Evolutionary conservation across 1,284 basidiomycete genomes (phyloP).

Genomic region (Papiliotrema flavescens): DNA sequence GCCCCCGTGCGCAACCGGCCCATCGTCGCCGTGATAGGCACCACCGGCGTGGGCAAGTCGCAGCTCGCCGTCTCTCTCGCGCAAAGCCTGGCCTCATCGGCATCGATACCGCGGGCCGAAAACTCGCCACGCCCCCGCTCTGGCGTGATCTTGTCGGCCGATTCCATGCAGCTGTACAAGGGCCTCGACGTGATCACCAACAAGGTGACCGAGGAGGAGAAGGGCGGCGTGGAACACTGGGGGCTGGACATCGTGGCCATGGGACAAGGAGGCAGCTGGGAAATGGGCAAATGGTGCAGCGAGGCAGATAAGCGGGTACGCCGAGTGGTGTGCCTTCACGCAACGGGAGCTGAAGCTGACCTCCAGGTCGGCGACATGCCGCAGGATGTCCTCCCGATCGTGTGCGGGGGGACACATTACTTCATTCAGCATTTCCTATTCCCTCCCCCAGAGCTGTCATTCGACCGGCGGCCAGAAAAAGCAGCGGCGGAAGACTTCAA

Average conservation of each 20-base stretch:
- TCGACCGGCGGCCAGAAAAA: conserved; percentile 23
- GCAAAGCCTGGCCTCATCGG: conserved; percentile 41
- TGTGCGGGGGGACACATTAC: conserved; percentile 94
- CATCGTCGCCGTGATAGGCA: conserved; percentile 76
- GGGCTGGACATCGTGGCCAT: conserved; percentile 83
- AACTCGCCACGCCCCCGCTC: too few relatives aligned
- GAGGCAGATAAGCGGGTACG: conserved; percentile 68
- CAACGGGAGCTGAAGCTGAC: too few relatives aligned
- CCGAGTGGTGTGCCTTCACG: conserved; percentile 23
- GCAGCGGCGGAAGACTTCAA: conserved; percentile 1
- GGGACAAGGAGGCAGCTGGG: conserved; percentile 80
- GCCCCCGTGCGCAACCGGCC: not conserved
- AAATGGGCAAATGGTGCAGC: conserved; percentile 62
- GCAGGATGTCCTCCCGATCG: conserved; percentile 66
- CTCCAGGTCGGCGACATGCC: conserved; percentile 37
- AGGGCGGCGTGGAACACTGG: conserved; percentile 77
- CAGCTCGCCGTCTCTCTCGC: conserved; percentile 87
- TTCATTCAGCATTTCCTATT: conserved; percentile 82
- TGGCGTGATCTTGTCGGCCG: conserved; percentile 74
- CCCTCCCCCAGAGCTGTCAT: conserved; percentile 66
- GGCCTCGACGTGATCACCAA: conserved; percentile 95
- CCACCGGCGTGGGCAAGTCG: conserved; percentile 96
- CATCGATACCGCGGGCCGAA: not conserved
- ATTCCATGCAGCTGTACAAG: conserved; percentile 97
- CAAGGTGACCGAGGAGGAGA: conserved; percentile 77